phyloP scores from a whole-genome alignment of 257 asterid genomes.

The Phtheirospermum japonicum region DNA sequence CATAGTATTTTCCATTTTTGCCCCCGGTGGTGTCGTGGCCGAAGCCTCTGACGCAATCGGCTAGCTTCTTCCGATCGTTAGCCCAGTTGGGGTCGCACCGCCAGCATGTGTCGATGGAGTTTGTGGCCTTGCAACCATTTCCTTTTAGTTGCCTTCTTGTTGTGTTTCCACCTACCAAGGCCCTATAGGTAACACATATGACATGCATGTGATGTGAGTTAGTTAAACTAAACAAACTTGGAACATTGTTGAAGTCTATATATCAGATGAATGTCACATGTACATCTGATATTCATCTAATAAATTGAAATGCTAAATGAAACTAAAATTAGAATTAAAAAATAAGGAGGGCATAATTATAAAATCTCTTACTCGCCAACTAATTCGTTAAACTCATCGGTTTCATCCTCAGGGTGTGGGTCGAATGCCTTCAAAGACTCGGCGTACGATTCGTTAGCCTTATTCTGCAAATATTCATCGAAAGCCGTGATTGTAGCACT shows the following conservation, averaged over 20 bases:
- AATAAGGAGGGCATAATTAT: too few species aligned
- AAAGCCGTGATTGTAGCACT: conserved; percentile 37
- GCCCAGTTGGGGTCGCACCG: conserved; percentile 53
- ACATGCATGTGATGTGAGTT: too few species aligned
- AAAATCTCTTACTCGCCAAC: conserved; percentile 58
- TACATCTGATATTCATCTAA: background rate
- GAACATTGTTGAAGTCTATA: too few species aligned
- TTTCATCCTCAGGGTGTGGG: conserved; percentile 52
- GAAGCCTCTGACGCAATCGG: conserved; percentile 49
- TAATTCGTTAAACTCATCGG: conserved; percentile 47
- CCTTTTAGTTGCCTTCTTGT: conserved; percentile 39
- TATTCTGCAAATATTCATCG: conserved; percentile 53
- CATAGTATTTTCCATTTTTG: conserved; percentile 32
- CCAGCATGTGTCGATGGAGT: conserved; percentile 58
- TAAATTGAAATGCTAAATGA: background rate
- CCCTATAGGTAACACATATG: background rate
- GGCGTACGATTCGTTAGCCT: conserved; percentile 44
- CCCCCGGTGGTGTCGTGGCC: conserved; percentile 48
- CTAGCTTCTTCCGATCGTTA: conserved; percentile 37
- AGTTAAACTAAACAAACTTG: too few species aligned
- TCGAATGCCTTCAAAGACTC: conserved; percentile 47
- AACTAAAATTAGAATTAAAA: background rate
- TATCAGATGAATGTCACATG: too few species aligned
- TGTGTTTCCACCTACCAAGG: conserved; percentile 16
- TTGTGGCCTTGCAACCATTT: conserved; percentile 37